phyloP scores from a whole-genome alignment of 805 yeast species.

The Ogataea philodendri region DNA sequence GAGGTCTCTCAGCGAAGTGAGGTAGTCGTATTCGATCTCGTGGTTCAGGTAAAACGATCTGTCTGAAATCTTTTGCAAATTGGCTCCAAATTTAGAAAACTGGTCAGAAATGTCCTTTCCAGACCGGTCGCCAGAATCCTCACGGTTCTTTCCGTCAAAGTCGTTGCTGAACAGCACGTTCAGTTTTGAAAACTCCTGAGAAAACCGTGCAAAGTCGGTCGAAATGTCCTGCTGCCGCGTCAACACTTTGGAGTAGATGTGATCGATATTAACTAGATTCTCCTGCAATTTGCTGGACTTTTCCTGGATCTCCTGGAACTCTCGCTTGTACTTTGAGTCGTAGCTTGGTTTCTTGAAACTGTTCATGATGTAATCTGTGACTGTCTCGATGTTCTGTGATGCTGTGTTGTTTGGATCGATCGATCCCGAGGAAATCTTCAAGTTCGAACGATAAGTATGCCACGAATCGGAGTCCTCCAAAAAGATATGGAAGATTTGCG shows the following conservation, averaged over 20 bases:
- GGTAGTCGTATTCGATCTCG: conserved; percentile 72
- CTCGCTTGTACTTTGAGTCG: conserved; percentile 58
- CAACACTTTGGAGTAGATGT: conserved; percentile 68
- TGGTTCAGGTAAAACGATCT: conserved; percentile 34
- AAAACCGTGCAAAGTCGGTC: conserved; percentile 69
- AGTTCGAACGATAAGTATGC: conserved; percentile 61
- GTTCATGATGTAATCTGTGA: conserved; percentile 90
- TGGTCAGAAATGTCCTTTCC: conserved; percentile 29
- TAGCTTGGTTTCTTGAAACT: conserved; percentile 77
- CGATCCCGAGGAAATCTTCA: conserved; percentile 38
- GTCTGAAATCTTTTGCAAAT: conserved; percentile 38
- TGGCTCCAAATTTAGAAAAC: conserved; percentile 37
- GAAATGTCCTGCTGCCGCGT: conserved; percentile 71
- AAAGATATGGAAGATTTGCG: conserved; percentile 69
- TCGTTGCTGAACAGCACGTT: conserved; percentile 39
- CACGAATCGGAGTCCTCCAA: conserved; percentile 68
- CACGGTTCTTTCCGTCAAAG: conserved; percentile 31
- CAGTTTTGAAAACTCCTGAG: conserved; percentile 65
- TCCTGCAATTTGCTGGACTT: conserved; percentile 82
- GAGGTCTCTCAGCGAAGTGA: conserved; percentile 80
- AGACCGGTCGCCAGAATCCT: conserved; percentile 22
- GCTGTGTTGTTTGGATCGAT: conserved; percentile 23
- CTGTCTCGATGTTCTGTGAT: conserved; percentile 54
- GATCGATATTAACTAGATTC: conserved; percentile 75
- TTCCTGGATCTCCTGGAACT: conserved; percentile 79